Evolutionary conservation across 495 filamentous ascomycete genomes (phyloP), one percentile per base, ranked within the genome.

Genomic region (Diplogelasinospora grovesii): DNA sequence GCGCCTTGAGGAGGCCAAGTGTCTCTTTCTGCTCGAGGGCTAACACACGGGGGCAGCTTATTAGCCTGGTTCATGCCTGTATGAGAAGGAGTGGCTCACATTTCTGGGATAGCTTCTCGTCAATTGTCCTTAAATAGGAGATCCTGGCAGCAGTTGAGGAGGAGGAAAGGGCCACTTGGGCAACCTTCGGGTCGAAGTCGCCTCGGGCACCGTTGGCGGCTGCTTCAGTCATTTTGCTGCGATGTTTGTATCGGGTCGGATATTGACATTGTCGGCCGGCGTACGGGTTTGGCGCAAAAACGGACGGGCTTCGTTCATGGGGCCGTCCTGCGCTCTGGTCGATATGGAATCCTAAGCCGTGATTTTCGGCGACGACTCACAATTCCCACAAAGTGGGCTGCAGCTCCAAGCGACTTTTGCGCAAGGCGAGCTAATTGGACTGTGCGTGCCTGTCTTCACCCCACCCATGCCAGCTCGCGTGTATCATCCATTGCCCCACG

Each of bases 1-100:
- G 70, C 16, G 89, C 62, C 9, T 73, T 72, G 48, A 95, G 68
- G 35, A 89, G 45, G 39, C 48, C 19, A 27, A 62, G 46, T 20
- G 56, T 55, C 8, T 49, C 45, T 5, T 56, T 35, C 22, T 48
- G 54, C 47, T 69, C 68, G 53, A 68, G 57, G 40, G 57, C 68
- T 73, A 43, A n/a, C 1, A 20, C 27, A n/a, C 14, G 16, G 31
- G 19, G 3, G 35, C 21, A 31, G 18, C 21, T 9, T 2, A 27
- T 44, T 28, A 46, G 33, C 14, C 11, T 45, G 10, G 29, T 10
- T 11, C 6, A 5, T 11, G 13, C 38, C 19, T 23, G 29, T 32
- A 6, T 13, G 29, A 20, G 13, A 20, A n/a, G 7, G 30, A 34
- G 1, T 14, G 15, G 36, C 62, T 55, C 48, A 75, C 73, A 45